Conservation (phyloP, 208 protist species). For the Blechomonas ayalai region DNA sequence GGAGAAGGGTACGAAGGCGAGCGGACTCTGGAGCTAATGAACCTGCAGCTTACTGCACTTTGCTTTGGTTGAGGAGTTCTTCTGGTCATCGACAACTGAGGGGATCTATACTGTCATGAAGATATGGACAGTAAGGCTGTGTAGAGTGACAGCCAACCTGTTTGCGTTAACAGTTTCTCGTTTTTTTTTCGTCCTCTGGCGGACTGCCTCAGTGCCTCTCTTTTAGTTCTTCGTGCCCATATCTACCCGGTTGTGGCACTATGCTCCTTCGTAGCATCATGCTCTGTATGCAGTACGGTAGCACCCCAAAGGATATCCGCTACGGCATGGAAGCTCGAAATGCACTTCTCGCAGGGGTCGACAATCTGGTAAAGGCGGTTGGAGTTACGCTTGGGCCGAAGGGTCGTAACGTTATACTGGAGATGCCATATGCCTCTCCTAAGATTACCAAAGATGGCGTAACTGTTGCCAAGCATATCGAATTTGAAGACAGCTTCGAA, state of each 20-base stretch:
- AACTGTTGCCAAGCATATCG: conserved; percentile 99
- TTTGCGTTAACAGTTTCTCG: no score
- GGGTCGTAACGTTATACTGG: conserved; percentile 98
- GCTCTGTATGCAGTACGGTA: conserved; percentile 65
- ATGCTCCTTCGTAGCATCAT: conserved; percentile 37
- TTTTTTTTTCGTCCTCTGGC: neutral
- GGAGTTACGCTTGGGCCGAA: conserved; percentile 98
- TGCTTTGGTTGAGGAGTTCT: no score
- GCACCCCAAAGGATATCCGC: conserved; percentile 94
- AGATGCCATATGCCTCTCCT: conserved; percentile 96
- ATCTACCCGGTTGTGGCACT: neutral
- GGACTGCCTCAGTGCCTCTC: neutral
- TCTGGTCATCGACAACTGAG: no score
- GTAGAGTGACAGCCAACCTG: no score
- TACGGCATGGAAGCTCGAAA: conserved; percentile 94
- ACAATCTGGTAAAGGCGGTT: conserved; percentile 96
- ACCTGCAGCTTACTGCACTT: no score
- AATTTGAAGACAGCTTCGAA: conserved; percentile 97
- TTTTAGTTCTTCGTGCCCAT: conserved; percentile 1
- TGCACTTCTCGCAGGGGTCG: conserved; percentile 92
- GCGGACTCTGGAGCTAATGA: no score
- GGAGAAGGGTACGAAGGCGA: no score
- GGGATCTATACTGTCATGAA: no score
- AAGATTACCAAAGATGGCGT: conserved; percentile 99
- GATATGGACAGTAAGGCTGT: no score